Evolutionary conservation across 2,329 filamentous ascomycete genomes (phyloP).

Genomic region (Hymenoscyphus fructigenus): DNA sequence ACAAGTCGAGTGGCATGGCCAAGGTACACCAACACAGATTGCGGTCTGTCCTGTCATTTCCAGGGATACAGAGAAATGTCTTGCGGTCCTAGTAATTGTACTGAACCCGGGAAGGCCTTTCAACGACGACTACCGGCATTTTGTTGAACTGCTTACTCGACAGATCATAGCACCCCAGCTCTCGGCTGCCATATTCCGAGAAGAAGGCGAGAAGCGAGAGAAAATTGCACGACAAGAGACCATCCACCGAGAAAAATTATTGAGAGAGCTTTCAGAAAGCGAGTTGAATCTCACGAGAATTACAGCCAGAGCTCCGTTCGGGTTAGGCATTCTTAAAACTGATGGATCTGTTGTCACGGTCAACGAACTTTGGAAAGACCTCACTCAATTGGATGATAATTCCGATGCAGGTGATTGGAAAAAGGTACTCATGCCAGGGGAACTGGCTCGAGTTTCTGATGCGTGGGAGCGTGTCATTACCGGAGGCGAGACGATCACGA

Average conservation of each 20-base stretch:
- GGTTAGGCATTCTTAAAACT: constrained; percentile 67
- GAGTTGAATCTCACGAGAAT: constrained; percentile 68
- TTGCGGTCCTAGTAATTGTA: constrained; percentile 68
- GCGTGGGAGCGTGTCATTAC: constrained; percentile 16
- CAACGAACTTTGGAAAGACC: constrained; percentile 22
- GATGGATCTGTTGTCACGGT: constrained; percentile 48
- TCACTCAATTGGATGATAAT: constrained; percentile 19
- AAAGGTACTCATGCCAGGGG: constrained; percentile 18
- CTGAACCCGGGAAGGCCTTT: constrained; percentile 71
- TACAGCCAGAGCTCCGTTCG: constrained; percentile 70
- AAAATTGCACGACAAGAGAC: constrained; percentile 63
- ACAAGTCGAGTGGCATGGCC: constrained; percentile 65
- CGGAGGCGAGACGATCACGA: constrained; percentile 13
- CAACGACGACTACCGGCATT: constrained; percentile 70
- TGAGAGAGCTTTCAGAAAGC: constrained; percentile 60
- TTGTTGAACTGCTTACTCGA: constrained; percentile 54
- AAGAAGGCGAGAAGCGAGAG: constrained; percentile 60
- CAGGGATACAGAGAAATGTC: constrained; percentile 61
- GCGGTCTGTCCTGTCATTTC: constrained; percentile 69
- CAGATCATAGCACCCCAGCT: constrained; percentile 67
- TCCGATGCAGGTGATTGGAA: constrained; percentile 15
- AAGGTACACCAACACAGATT: constrained; percentile 60
- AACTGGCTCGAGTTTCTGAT: constrained; percentile 12
- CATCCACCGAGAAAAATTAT: constrained; percentile 65
- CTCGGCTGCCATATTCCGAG: constrained; percentile 68